Conservation (phyloP, 2,329 filamentous ascomycete species). For the Colletotrichum lindemuthianum region DNA sequence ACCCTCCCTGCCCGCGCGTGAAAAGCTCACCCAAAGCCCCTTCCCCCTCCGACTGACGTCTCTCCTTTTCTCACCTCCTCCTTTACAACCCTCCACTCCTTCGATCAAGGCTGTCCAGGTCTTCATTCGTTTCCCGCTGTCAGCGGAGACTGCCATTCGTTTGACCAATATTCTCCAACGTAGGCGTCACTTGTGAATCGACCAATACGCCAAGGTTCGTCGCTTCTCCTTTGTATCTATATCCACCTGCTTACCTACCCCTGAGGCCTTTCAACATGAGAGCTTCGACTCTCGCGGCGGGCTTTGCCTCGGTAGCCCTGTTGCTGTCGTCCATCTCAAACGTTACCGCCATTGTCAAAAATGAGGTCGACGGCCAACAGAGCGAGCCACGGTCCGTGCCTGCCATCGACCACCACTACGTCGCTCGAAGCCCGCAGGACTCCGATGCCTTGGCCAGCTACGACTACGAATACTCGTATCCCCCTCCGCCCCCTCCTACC, state of each 20-base stretch:
- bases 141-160: slow-evolving; percentile 1
- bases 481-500: slow-evolving; percentile 13
- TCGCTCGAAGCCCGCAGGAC: slow-evolving; percentile 1
- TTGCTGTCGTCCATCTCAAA: slow-evolving; percentile 41
- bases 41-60: not conserved
- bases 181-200: not conserved
- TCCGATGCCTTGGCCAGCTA: slow-evolving; percentile 20
- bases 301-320: slow-evolving; percentile 46
- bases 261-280: slow-evolving; percentile 46
- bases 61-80: not conserved
- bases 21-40: not conserved
- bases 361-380: not conserved
- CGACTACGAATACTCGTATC: slow-evolving; percentile 31
- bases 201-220: not conserved
- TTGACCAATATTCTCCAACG: slow-evolving; percentile 1
- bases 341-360: slow-evolving; percentile 1
- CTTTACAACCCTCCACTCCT: not conserved
- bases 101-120: not conserved
- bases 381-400: not conserved
- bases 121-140: slow-evolving; percentile 3
- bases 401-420: not conserved
- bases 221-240: not conserved
- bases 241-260: not conserved
- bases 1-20: not conserved
- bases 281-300: slow-evolving; percentile 43